phyloP scores from a whole-genome alignment of 2,329 filamentous ascomycete species.

The Orbilia blumenaviensis region DNA sequence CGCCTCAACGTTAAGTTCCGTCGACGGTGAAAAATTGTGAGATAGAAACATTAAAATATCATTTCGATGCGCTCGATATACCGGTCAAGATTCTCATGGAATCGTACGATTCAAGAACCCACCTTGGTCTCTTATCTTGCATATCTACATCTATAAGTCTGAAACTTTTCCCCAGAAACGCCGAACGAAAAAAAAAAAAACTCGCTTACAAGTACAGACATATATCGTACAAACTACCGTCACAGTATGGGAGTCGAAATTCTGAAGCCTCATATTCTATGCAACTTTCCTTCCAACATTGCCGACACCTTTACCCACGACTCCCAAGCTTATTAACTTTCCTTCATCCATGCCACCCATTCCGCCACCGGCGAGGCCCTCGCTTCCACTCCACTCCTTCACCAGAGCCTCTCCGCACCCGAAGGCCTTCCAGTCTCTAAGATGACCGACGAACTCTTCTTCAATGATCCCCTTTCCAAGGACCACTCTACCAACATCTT shows the following conservation, averaged over 20 bases:
- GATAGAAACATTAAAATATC: no score
- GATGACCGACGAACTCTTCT: conserved; percentile 80
- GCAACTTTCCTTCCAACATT: conserved; percentile 84
- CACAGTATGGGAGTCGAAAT: not conserved
- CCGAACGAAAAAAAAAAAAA: no score
- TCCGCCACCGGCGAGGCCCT: conserved; percentile 71
- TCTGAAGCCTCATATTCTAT: not conserved
- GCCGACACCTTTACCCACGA: conserved; percentile 91
- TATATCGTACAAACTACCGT: conserved; percentile 5
- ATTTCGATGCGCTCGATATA: not conserved
- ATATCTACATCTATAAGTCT: not conserved
- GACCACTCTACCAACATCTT: conserved; percentile 88
- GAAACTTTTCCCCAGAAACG: conserved; percentile 7
- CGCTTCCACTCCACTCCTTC: conserved; percentile 71
- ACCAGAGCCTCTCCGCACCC: conserved; percentile 73
- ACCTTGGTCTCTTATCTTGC: no score
- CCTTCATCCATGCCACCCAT: conserved; percentile 70
- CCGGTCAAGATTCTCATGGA: no score
- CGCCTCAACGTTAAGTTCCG: not conserved
- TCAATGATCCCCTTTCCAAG: conserved; percentile 83
- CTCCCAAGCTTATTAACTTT: conserved; percentile 81
- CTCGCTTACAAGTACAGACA: conserved; percentile 12
- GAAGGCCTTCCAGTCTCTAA: conserved; percentile 86
- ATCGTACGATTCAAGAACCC: no score
- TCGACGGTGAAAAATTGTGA: no score